Evolutionary conservation across 2,329 filamentous ascomycete species (phyloP), one percentile per base, ranked within the genome.

Genomic region (Bipolaris bicolor): DNA sequence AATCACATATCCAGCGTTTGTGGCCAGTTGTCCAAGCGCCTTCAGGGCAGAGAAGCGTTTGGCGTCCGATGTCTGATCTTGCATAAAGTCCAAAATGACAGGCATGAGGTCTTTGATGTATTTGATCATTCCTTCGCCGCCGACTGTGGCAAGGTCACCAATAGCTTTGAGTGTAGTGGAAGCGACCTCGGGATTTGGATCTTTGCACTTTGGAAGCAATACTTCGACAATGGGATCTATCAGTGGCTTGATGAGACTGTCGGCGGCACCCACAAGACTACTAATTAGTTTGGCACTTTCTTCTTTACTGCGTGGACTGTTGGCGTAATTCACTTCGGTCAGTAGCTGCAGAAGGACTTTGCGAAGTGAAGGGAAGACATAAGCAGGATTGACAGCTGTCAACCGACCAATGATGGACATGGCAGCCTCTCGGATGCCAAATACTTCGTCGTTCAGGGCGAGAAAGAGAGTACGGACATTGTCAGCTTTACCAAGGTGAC

Each of bases 1-100:
- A 58, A 99, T 98, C 50, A 99, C 96, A 78, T 99, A 99, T 66
- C 96, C 95, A 11, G 93, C 95, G 76, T 97, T 98, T 71, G 92
- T 96, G 5, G 95, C 92, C 52, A 99, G 81, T 73, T 98, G 93
- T 18, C 94, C 94, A 0, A 99, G 83, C 0, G 95, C 95, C 64
- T 91, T 90, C 31, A 99, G 82, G 3, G 95, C 94, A 5, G 96
- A 91, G 76, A 97, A 93, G 53, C 95, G 88, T 78, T 98, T 98
- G 44, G 88, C 83, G 45, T 91, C 89, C 3, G 94, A 97, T 64
- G 92, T 92, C 67, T 98, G 89, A 73, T 99, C 95, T 76, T 99
- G 94, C 50, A 99, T 82, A 26, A 94, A 93, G 60, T 95, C 90
- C 57, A 99, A 88, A 67, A 99, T 96, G 60, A 98, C 89, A 0